A percentile compares a stretch with the other conserved stretches of the same genome.
phyloP scores from a whole-genome alignment of 192 early-diverging fungal species.

The Paraglomus occultum region DNA sequence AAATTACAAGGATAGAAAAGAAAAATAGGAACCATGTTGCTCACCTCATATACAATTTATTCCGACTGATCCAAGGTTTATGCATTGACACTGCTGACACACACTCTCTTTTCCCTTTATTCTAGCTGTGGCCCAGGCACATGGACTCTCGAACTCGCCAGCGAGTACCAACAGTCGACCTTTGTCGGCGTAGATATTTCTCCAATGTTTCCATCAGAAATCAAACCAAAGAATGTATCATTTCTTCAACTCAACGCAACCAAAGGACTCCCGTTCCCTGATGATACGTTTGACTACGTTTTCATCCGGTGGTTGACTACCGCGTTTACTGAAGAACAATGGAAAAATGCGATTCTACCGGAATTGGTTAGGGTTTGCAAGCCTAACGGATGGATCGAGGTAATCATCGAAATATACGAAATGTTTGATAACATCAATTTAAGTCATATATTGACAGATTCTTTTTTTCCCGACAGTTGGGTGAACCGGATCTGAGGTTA shows the following conservation, averaged over 20 bases:
- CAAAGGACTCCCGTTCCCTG: constrained; percentile 19
- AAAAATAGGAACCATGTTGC: too few relatives aligned
- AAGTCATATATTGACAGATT: too few relatives aligned
- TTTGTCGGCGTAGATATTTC: constrained; percentile 38
- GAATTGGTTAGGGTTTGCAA: constrained; percentile 21
- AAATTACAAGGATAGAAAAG: too few relatives aligned
- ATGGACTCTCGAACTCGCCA: constrained; percentile 37
- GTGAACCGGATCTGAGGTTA: too few relatives aligned
- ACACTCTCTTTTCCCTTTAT: too few relatives aligned
- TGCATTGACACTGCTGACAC: too few relatives aligned
- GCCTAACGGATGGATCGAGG: constrained; percentile 13
- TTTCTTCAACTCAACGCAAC: constrained; percentile 23
- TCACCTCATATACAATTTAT: too few relatives aligned
- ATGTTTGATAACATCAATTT: too few relatives aligned
- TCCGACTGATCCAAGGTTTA: too few relatives aligned
- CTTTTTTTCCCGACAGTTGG: too few relatives aligned
- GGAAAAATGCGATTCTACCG: not conserved
- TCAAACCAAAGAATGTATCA: not conserved
- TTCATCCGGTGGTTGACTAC: constrained; percentile 19
- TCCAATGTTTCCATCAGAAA: constrained; percentile 37
- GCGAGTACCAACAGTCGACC: constrained; percentile 33
- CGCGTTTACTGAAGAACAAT: constrained; percentile 3
- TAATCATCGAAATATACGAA: too few relatives aligned
- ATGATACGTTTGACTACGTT: constrained; percentile 28
- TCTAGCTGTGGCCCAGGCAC: constrained; percentile 35